Base-by-base conservation (phyloP, 2,329 filamentous ascomycete genomes). In the Tolypocladium nubicola region DNA sequence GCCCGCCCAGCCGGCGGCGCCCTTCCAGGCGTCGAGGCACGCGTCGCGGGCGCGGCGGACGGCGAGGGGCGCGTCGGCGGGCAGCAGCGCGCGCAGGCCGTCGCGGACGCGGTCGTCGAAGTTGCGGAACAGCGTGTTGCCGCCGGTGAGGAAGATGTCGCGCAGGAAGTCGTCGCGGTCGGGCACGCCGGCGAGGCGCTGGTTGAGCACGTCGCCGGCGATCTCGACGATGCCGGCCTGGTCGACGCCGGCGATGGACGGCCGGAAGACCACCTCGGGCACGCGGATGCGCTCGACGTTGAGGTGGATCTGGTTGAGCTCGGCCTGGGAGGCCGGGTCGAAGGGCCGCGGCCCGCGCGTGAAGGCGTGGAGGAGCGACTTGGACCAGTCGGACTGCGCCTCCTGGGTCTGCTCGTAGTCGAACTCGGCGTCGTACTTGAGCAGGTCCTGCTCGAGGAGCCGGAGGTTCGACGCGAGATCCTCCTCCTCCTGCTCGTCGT, bases 201-300 rank as follows among this genome's bases (percentile, higher is more conserved):
- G 89, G 52, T 83, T 90, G 30, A 97, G 78, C 61, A 99, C 94
- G 66, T 95, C 90, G 19, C 90, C 87, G 0, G 89, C 89, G 58
- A 97, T 95, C 71, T 99, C 94, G 21, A 96, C 81, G 54, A 99
- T 83, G 35, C 94, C 94, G 1, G 93, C 90, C 74, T 99, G 94
- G 70, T 97, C 92, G 52, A 97, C 76, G 8, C 92, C 92, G 0
- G 92, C 92, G 67, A 97, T 96, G 19, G 87, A 86, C 0, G 92
- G 93, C 68, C 95, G 90, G 76, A 97, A 97, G 21, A 96, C 82
- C 10, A 97, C 87, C 74, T 97, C 93, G 3, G 92, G 92, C 2
- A 96, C 90, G 54, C 92, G 88, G 71, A 97, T 96, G 57, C 93
- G 87, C 77, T 97, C 92, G 56, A 99, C 90, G 70, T 99, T 99